Conservation (phyloP, 176 grass and related monocot species). For the Paspalum vaginatum region DNA sequence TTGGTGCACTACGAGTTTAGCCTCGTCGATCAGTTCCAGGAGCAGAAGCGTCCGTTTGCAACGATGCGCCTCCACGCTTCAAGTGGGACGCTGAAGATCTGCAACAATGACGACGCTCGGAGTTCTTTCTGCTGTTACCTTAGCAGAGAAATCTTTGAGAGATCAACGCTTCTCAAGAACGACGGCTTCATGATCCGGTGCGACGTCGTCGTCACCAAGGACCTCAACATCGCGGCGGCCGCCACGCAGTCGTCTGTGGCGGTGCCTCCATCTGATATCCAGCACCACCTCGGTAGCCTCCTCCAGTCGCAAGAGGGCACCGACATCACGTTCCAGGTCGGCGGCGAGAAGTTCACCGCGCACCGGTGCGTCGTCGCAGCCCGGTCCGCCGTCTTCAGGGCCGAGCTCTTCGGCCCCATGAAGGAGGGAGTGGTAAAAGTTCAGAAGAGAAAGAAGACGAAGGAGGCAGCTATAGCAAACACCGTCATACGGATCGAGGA, state of each 20-base stretch:
- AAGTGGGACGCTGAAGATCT: no score
- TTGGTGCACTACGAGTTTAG: conserved; percentile 18
- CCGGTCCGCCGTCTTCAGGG: neutral
- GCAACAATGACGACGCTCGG: no score
- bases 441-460: no score
- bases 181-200: conserved; percentile 20
- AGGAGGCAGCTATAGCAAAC: neutral
- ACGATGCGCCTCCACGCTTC: no score
- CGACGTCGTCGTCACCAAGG: neutral
- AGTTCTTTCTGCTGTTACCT: neutral
- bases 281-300: neutral
- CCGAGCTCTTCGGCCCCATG: conserved; percentile 35
- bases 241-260: neutral
- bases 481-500: neutral
- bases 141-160: neutral
- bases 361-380: neutral
- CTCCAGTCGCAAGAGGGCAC: conserved; percentile 6
- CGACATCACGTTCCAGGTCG: conserved; percentile 33
- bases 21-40: neutral
- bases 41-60: no score
- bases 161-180: neutral
- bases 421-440: neutral
- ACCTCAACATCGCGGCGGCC: neutral
- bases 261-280: conserved; percentile 13
- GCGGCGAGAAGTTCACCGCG: neutral